These are phyloP conservation scores for Dioszegia crocea DNA, from an alignment of 768 basidiomycete species.

Conservation along the genomic window DNA sequence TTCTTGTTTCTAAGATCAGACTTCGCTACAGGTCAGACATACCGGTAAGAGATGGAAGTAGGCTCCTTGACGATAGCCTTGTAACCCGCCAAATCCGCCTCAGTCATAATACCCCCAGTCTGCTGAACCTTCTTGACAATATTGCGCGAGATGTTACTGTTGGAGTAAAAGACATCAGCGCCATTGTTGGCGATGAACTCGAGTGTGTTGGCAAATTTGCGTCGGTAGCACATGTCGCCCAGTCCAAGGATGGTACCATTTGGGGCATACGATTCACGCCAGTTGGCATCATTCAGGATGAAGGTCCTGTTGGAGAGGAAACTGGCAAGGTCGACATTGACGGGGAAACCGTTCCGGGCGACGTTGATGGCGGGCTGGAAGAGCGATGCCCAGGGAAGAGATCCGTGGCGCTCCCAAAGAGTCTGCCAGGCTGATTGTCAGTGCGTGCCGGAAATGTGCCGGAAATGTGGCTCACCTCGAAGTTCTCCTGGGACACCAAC, in stretches of 20 bases:
- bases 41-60: slow-evolving; percentile 34
- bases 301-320: slow-evolving; percentile 13
- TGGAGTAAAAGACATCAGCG: slow-evolving; percentile 19
- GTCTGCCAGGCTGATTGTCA: slow-evolving; percentile 25
- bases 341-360: slow-evolving; percentile 42
- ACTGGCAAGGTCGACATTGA: slow-evolving; percentile 39
- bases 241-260: slow-evolving; percentile 30
- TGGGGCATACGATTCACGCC: slow-evolving; percentile 29
- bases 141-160: slow-evolving; percentile 21
- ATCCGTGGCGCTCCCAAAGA: slow-evolving; percentile 34
- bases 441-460: not conserved
- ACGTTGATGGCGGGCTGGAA: slow-evolving; percentile 43
- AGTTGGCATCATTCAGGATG: slow-evolving; percentile 22
- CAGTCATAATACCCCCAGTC: slow-evolving; percentile 34
- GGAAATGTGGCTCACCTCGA: slow-evolving; percentile 20
- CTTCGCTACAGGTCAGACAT: not conserved
- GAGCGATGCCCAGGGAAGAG: slow-evolving; percentile 37
- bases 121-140: slow-evolving; percentile 22
- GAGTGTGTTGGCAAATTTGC: slow-evolving; percentile 29
- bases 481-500: slow-evolving; percentile 46
- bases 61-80: slow-evolving; percentile 25
- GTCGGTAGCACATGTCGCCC: slow-evolving; percentile 26
- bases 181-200: slow-evolving; percentile 24
- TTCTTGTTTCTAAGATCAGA: slow-evolving; percentile 16
- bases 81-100: slow-evolving; percentile 30